Percentiles rank a stretch among this genome's conserved stretches.
Conservation (phyloP, 352 stramenopile species). For the Globisporangium splendens region DNA sequence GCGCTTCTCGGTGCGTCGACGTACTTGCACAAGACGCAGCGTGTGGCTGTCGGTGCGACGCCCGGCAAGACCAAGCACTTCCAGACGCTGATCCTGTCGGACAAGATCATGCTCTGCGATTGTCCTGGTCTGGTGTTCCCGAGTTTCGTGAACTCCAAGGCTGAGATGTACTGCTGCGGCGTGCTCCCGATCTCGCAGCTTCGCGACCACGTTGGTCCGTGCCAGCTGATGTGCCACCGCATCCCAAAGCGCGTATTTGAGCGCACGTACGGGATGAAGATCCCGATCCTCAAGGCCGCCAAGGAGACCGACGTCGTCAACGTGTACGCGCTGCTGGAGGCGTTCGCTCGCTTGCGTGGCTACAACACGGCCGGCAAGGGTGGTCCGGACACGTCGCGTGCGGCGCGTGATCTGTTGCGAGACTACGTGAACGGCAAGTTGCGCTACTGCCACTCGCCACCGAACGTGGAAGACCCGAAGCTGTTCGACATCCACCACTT, state of each 20-base stretch:
- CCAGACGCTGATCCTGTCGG: conserved; percentile 97
- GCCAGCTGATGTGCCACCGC: conserved; percentile 92
- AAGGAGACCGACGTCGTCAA: conserved; percentile 74
- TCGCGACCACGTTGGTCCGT: conserved; percentile 93
- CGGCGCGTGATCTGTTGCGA: conserved; percentile 94
- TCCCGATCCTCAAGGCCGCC: conserved; percentile 61
- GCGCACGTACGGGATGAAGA: conserved; percentile 95
- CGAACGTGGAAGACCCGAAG: conserved; percentile 43
- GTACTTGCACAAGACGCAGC: conserved; percentile 92
- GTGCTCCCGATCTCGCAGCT: conserved; percentile 99
- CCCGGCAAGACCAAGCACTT: conserved; percentile 99
- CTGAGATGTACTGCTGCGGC: conserved; percentile 98
- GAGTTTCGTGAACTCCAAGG: conserved; percentile 97
- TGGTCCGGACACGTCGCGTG: conserved; percentile 93
- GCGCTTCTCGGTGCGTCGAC: conserved; percentile 96
- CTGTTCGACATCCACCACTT: conserved; percentile 80
- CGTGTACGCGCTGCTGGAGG: conserved; percentile 77
- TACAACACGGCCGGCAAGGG: conserved; percentile 94
- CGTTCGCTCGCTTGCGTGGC: conserved; percentile 82
- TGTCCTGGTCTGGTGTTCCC: conserved; percentile 99
- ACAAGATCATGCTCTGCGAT: conserved; percentile 99
- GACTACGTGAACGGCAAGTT: conserved; percentile 98
- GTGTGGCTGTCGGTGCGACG: conserved; percentile 96
- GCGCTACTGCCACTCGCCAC: conserved; percentile 95
- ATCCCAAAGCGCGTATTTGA: conserved; percentile 96